Base-by-base conservation (phyloP, 768 basidiomycete species). In the Boletus subcaerulescens region DNA sequence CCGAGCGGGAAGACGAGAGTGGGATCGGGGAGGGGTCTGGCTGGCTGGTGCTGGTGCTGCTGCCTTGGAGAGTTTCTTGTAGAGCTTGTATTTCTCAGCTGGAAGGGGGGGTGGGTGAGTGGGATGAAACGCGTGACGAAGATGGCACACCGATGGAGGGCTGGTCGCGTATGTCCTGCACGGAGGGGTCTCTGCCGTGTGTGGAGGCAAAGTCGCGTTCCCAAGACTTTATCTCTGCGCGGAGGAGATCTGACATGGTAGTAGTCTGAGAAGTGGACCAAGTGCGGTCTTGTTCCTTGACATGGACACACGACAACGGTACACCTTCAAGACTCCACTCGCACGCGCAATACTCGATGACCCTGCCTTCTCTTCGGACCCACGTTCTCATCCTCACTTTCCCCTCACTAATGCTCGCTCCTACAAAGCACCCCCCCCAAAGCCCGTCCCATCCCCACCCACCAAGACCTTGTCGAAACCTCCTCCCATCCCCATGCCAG, bases 21-120 rank as follows among this genome's bases (percentile, higher is more conserved):
- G 56, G 20, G 70, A 53, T 40, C 67, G 65, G 45, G 74, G 71
- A 33, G 71, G 74, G 6, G 72, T 75, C 61, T 13, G 71, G 65
- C 35, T 36, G 7, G 35, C 29, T 29, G 48, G 65, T 24, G 22
- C 57, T 53, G 48, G 14, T 1, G 66, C 41, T 0, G 71, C 60
- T 24, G 69, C 66, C 60, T 87, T 91, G 52, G 79, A 80, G 35
- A 91, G 77, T 55, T 79, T 84, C 77, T 91, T 92, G 77, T 92
- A 91, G 31, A 82, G 77, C 70, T 80, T 91, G 75, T 93, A 93
- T 69, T 87, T 91, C 60, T 82, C 80, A 56, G 87, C 90, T 92
- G 65, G 13, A 55, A 24, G 22, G 24, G 22, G 24, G 48, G 9
- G 45, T 29, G 18, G 12, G 29, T 60, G 45, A 32, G 53, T 39